Base-by-base conservation (phyloP, 2,329 filamentous ascomycete species). In the Epichloe hybrida region DNA sequence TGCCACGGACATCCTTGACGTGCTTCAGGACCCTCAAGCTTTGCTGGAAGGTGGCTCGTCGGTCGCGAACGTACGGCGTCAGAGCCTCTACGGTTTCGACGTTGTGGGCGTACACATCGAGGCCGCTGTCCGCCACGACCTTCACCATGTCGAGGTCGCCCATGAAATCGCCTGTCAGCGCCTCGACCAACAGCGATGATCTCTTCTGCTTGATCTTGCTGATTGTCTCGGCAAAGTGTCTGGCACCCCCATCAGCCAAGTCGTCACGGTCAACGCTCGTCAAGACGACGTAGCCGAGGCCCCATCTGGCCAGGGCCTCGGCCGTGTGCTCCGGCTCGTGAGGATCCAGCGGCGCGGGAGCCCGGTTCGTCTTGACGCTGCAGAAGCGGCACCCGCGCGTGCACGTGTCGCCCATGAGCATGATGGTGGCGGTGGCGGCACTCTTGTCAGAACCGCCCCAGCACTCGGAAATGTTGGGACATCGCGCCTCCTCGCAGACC, bases 371-470 rank as follows among this genome's bases (percentile, higher is more conserved):
- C 76, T 97, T 97, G 49, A 98, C 93, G 57, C 84, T 88, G 76
- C 93, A 98, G 74, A 98, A 98, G 49, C 93, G 81, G 69, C 93
- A 98, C 17, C 91, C 93, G 53, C 93, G 80, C 17, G 93, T 98
- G 69, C 93, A 98, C 8, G 91, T 97, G 67, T 98, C 93, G 56
- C 93, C 93, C 90, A 97, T 97, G 46, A 98, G 73, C 93, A 98
- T 98, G 68, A 98, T 97, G 11, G 93, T 98, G 2, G 93, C 93
- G 35, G 93, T 98, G 4, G 93, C 93, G 27, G 88, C 84, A 57
- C 81, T 84, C 72, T 95, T 95, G 66, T 85, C 81, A 63, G 76
- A 81, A 36, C 93, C 93, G 54, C 93, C 93, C 93, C 93, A 98
- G 73, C 93, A 98, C 66, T 97, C 91, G 56, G 86, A 89, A 54